These are phyloP conservation scores for Fusarium sp. DNA, from an alignment of 2,329 filamentous ascomycete genomes.

Conservation along the genomic window DNA sequence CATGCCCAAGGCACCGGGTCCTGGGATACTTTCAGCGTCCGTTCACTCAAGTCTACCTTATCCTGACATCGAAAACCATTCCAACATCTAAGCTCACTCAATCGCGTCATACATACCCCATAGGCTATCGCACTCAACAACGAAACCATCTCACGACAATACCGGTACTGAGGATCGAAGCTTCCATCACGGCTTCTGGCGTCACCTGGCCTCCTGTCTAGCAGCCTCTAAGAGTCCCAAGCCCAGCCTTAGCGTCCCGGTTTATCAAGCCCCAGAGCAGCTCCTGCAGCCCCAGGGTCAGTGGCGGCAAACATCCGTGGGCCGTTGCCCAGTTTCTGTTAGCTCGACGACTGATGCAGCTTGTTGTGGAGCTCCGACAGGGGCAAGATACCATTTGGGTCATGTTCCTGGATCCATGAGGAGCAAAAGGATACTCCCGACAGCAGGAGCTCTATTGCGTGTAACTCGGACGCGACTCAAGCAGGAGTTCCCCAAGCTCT, in stretches of 20 bases:
- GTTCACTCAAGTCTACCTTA: neutral
- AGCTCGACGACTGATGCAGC: constrained; percentile 20
- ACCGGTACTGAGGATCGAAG: constrained; percentile 31
- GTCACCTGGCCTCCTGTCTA: constrained; percentile 20
- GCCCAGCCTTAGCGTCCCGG: constrained; percentile 35
- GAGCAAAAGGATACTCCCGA: constrained; percentile 2
- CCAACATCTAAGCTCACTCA: neutral
- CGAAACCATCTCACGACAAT: constrained; percentile 13
- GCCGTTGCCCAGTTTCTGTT: constrained; percentile 15
- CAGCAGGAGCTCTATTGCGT: constrained; percentile 1
- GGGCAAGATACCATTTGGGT: constrained; percentile 18
- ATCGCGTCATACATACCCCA: neutral
- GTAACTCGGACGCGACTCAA: constrained; percentile 13
- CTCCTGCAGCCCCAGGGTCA: constrained; percentile 26
- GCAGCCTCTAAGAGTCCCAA: constrained; percentile 23
- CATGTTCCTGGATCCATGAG: constrained; percentile 15
- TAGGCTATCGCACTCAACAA: constrained; percentile 2
- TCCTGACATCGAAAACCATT: neutral
- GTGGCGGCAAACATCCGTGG: constrained; percentile 39
- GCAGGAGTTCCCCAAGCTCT: constrained; percentile 3
- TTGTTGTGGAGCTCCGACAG: constrained; percentile 28
- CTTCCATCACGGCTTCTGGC: constrained; percentile 43
- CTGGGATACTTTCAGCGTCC: neutral
- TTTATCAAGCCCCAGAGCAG: constrained; percentile 29
- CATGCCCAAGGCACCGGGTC: neutral